These are phyloP conservation scores for Marchantia polymorpha DNA, from an alignment of 225 moss, liverwort and hornwort species.

Conservation along the genomic window DNA sequence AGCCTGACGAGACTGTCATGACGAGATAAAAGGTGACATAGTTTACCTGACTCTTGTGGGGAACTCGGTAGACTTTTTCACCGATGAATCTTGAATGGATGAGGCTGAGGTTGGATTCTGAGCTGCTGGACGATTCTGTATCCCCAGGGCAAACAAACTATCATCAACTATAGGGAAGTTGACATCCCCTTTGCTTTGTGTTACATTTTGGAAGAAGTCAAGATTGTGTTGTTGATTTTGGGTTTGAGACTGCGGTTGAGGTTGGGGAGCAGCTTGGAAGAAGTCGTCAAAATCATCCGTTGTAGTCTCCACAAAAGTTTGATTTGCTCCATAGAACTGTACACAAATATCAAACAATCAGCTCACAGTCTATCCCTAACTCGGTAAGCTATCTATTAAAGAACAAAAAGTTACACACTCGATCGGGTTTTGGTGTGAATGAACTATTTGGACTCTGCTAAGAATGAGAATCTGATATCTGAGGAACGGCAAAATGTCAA, in stretches of 20 bases:
- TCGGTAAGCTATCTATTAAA: no score
- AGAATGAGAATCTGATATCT: no score
- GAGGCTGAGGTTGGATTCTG: neutral
- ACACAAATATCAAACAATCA: neutral
- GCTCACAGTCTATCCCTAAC: neutral
- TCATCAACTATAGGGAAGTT: neutral
- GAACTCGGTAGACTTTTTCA: neutral
- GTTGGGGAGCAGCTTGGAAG: conserved; percentile 18
- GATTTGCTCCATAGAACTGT: neutral
- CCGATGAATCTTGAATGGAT: neutral
- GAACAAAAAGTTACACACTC: no score
- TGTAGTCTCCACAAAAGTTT: neutral
- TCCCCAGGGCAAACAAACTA: neutral
- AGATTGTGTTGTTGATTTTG: conserved; percentile 18
- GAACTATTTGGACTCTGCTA: neutral
- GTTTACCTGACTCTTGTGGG: conserved; percentile 8
- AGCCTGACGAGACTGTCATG: no score
- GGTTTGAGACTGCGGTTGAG: conserved; percentile 9
- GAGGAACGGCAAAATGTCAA: no score
- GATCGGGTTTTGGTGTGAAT: no score
- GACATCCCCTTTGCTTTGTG: neutral
- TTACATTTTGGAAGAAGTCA: conserved; percentile 1
- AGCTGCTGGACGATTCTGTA: neutral
- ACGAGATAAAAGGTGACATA: neutral
- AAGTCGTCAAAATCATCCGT: conserved; percentile 18